Base-by-base conservation (phyloP, 768 basidiomycete genomes). In the Arthromyces matolae region DNA sequence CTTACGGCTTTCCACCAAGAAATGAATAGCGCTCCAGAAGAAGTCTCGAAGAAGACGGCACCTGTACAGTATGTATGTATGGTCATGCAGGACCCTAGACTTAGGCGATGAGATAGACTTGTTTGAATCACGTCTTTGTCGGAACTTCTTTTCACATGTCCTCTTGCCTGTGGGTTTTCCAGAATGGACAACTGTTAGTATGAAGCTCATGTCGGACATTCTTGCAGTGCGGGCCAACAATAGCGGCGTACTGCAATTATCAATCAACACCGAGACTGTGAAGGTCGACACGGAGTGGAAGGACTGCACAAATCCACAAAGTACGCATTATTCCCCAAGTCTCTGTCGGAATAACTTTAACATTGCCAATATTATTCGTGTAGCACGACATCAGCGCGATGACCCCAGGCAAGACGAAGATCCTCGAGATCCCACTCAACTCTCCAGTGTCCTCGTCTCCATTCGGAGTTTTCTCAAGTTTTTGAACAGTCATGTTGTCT, bases 211-310 rank as follows among this genome's bases (percentile, higher is more conserved):
- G 62, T 83, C 89, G 2, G 79, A 87, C 43, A 67, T 83, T 16
- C 72, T 93, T 31, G 78, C 78, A 2, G 61, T 94, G 22, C 77
- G 76, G 14, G 89, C 86, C 2, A 89, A 83, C 62, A 77, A 77
- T 37, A 75, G 63, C 14, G 88, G 88, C 12, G 66, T 71, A 4
- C 64, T 79, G 20, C 65, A 69, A 35, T 54, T 80, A 3, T 77
- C 79, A 10, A 80, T 86, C 39, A 76, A 72, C 43, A 86, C 85
- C 0, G 89, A 91, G 49, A 76, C 73, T 20, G 84, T 87, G n/a
- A 82, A 76, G 49, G 79, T 89, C 9, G 84, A 90, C 59, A 87
- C 89, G 0, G 80, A 82, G 45, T 93, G 92, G 92, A 71, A 69
- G 16, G 77, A 80, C n/a, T 82, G 88, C 48, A 71, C 73, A 2